These are phyloP conservation scores for Paxillus involutus DNA, from an alignment of 768 basidiomycete species.

Conservation along the genomic window DNA sequence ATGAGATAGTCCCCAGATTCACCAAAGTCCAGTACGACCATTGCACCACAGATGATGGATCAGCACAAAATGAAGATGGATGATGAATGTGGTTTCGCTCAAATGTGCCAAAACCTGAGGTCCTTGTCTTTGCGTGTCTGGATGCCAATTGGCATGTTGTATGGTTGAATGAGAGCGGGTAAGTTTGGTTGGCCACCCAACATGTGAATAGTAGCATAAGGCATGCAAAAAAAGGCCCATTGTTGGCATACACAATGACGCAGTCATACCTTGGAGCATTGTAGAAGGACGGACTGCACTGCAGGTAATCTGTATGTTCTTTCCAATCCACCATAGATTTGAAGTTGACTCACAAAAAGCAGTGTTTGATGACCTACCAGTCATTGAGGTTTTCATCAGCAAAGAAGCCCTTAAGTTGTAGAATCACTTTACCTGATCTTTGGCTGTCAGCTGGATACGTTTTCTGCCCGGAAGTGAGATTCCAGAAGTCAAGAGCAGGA, in stretches of 20 bases:
- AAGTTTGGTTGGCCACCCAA: constrained; percentile 3
- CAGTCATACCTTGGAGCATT: constrained; percentile 15
- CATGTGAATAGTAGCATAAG: constrained; percentile 20
- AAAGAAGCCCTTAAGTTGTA: too few relatives aligned
- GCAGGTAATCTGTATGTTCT: constrained; percentile 7
- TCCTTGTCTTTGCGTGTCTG: constrained; percentile 18
- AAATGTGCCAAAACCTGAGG: constrained; percentile 20
- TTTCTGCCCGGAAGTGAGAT: not conserved
- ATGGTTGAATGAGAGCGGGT: constrained; percentile 15
- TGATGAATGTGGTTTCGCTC: not conserved
- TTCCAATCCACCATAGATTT: constrained; percentile 19
- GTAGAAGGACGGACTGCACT: constrained; percentile 17
- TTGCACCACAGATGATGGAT: constrained; percentile 31
- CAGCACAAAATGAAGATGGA: constrained; percentile 23
- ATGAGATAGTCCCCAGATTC: constrained; percentile 22
- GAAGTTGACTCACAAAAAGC: not conserved
- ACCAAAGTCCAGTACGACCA: constrained; percentile 21
- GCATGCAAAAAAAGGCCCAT: constrained; percentile 16
- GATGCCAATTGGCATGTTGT: constrained; percentile 9
- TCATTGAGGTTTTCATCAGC: not conserved
- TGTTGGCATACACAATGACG: constrained; percentile 24
- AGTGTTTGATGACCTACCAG: too few relatives aligned
- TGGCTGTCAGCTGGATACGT: too few relatives aligned
- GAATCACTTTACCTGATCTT: too few relatives aligned
- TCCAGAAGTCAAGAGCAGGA: not conserved